Percentiles rank a stretch among this genome's conserved stretches.
These are phyloP conservation scores for Uncinocarpus reesii DNA, from an alignment of 2,329 filamentous ascomycete species.

Conservation along the genomic window DNA sequence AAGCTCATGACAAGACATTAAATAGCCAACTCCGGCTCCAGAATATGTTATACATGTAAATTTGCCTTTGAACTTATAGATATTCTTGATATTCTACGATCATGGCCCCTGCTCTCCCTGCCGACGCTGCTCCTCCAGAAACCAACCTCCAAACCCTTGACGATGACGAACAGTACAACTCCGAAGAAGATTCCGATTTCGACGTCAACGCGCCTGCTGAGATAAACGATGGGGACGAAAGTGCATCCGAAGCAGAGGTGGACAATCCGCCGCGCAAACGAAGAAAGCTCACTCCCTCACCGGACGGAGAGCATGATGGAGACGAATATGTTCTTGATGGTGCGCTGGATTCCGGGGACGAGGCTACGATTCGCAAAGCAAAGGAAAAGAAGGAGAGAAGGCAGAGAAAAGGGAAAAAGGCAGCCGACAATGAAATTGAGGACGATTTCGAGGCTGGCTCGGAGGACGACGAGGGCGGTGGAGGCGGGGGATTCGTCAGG, in stretches of 20 bases:
- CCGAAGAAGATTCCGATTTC: conserved; percentile 38
- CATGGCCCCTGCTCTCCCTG: not conserved
- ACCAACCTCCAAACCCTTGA: not conserved
- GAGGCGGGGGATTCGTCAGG: conserved; percentile 43
- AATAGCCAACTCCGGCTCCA: too few species aligned
- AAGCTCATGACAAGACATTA: too few species aligned
- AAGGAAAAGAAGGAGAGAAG: conserved; percentile 33
- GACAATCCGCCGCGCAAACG: conserved; percentile 30
- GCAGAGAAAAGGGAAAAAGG: conserved; percentile 24
- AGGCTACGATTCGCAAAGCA: conserved; percentile 44
- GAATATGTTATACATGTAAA: too few species aligned
- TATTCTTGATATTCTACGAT: too few species aligned
- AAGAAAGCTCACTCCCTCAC: conserved; percentile 27
- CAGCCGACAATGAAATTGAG: conserved; percentile 26
- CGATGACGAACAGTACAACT: conserved; percentile 26
- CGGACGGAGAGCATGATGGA: conserved; percentile 16
- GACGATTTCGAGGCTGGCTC: conserved; percentile 20
- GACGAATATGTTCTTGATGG: conserved; percentile 21
- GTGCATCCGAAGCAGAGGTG: conserved; percentile 23
- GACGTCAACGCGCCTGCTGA: conserved; percentile 27
- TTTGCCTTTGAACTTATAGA: too few species aligned
- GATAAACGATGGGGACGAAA: conserved; percentile 26
- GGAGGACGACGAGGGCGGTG: conserved; percentile 36
- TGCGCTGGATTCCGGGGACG: conserved; percentile 47
- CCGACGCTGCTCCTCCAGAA: not conserved